Conservation (phyloP, 768 basidiomycete species). For the Serpula lacrymans region DNA sequence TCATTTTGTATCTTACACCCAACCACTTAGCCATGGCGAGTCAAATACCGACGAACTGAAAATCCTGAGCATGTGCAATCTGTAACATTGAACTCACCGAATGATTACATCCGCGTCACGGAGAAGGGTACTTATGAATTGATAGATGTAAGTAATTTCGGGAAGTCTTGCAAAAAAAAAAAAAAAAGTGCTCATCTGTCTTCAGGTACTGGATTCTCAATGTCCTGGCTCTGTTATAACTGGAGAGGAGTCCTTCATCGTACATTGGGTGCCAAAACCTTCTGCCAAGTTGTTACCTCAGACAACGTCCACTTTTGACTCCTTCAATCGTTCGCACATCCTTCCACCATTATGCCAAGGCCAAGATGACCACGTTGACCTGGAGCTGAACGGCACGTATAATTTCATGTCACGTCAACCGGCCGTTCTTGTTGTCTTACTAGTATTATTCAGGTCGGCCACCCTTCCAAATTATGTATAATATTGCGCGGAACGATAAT, state of each 20-base stretch:
- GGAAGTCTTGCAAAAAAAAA: no score
- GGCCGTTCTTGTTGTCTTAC: background rate
- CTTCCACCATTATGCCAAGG: conserved; percentile 81
- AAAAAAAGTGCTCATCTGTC: background rate
- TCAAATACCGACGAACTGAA: conserved; percentile 65
- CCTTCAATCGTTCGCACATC: conserved; percentile 71
- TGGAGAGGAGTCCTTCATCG: conserved; percentile 60
- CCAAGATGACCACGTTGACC: conserved; percentile 73
- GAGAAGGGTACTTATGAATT: conserved; percentile 77
- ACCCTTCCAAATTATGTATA: conserved; percentile 94
- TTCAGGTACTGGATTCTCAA: conserved; percentile 75
- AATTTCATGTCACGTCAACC: background rate
- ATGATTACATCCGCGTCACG: conserved; percentile 71
- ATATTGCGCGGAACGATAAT: conserved; percentile 68
- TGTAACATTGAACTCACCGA: conserved; percentile 52
- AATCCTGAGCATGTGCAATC: conserved; percentile 38
- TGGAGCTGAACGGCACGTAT: conserved; percentile 69
- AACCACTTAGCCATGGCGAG: conserved; percentile 79
- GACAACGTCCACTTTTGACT: conserved; percentile 52
- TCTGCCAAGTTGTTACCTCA: conserved; percentile 62
- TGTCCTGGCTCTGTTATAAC: conserved; percentile 73
- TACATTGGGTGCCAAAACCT: conserved; percentile 81
- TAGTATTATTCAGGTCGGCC: conserved; percentile 56
- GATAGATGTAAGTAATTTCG: conserved; percentile 49
- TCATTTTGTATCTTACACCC: conserved; percentile 6